phyloP scores from a whole-genome alignment of 345 rosid genomes.

The Triadica sebifera region DNA sequence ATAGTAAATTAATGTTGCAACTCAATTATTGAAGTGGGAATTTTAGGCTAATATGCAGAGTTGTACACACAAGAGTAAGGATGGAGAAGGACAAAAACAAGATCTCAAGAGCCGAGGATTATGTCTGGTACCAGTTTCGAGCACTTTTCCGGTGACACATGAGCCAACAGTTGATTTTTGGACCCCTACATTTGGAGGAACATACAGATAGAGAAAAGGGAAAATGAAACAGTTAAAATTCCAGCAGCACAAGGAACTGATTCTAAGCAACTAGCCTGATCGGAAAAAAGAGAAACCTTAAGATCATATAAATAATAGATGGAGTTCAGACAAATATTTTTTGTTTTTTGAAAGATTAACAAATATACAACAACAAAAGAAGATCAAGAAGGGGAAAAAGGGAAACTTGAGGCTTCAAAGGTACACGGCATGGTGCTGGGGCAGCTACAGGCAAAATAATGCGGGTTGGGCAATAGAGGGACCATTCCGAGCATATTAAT shows the following conservation, averaged over 20 bases:
- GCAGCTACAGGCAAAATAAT: slow-evolving; percentile 25
- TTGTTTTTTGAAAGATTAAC: no score
- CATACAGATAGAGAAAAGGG: slow-evolving; percentile 56
- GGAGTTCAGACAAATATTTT: no score
- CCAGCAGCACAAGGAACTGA: slow-evolving; percentile 21
- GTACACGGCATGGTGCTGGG: background rate
- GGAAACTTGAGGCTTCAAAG: no score
- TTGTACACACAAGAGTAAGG: slow-evolving; percentile 49
- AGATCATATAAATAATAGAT: no score
- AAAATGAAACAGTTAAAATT: no score
- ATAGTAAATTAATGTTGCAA: background rate
- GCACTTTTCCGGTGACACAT: slow-evolving; percentile 85
- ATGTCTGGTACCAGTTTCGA: slow-evolving; percentile 85
- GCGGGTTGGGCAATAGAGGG: slow-evolving; percentile 19
- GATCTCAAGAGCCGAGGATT: slow-evolving; percentile 91
- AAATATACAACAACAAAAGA: no score
- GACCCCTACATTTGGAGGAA: slow-evolving; percentile 98
- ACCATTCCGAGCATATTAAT: slow-evolving; percentile 17
- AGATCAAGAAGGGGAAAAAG: no score
- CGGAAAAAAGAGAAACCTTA: slow-evolving; percentile 26
- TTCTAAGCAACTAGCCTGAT: slow-evolving; percentile 34
- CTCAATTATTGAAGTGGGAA: background rate
- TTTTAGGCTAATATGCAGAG: slow-evolving; percentile 28
- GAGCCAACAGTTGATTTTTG: slow-evolving; percentile 79
- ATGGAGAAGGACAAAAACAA: slow-evolving; percentile 63